These are phyloP conservation scores for Asterophora lycoperdoides DNA, from an alignment of 768 basidiomycete genomes.

Conservation along the genomic window DNA sequence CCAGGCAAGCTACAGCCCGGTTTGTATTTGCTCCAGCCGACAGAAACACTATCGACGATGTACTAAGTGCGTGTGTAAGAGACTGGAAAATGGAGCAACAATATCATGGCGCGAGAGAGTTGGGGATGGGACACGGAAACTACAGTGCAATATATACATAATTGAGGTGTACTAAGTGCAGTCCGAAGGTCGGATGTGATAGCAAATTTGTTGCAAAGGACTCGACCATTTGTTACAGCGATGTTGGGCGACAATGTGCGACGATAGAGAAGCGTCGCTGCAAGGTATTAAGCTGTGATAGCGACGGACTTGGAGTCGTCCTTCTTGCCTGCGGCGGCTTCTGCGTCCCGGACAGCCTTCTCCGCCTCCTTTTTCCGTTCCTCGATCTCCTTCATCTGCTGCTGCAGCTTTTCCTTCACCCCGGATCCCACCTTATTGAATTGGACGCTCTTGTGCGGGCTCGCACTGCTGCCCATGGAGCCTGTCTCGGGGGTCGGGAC, in stretches of 20 bases:
- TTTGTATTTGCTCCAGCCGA: constrained; percentile 16
- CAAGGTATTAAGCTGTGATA: constrained; percentile 32
- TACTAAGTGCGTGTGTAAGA: constrained; percentile 11
- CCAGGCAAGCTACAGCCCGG: constrained; percentile 9
- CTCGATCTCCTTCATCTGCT: constrained; percentile 61
- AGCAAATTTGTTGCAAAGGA: no score
- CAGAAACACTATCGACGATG: constrained; percentile 6
- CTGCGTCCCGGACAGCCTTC: constrained; percentile 62
- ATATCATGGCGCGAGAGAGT: constrained; percentile 7
- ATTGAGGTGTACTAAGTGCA: constrained; percentile 5
- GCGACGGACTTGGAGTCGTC: constrained; percentile 50
- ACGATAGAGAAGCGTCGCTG: not conserved
- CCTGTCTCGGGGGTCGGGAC: constrained; percentile 62
- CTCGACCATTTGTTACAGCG: no score
- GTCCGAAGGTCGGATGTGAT: not conserved
- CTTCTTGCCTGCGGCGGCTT: constrained; percentile 60
- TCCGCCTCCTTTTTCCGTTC: constrained; percentile 59
- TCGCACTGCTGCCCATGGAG: constrained; percentile 51
- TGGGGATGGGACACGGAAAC: constrained; percentile 10
- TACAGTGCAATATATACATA: constrained; percentile 25
- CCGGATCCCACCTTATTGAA: constrained; percentile 53
- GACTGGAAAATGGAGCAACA: constrained; percentile 13
- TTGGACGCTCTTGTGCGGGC: constrained; percentile 65
- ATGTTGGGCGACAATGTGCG: no score
- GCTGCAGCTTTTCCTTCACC: constrained; percentile 44